Evolutionary conservation across 164 flowering plant genomes (phyloP), one percentile per base, ranked within the genome.

Genomic region (grape (Vitis vinifera)): DNA sequence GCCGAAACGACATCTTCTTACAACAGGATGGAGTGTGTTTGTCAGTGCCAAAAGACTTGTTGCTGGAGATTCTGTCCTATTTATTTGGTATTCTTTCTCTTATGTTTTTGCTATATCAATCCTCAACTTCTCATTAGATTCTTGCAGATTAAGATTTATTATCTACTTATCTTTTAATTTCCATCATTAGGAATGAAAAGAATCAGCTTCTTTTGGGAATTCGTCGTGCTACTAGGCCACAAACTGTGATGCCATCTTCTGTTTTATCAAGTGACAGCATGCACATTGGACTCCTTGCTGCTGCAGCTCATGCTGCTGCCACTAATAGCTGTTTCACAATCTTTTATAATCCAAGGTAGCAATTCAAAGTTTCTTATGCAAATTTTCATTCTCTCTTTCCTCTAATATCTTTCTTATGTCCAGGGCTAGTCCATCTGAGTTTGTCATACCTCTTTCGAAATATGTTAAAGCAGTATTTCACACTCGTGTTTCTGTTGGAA

Each of bases 381-480:
- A 17, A 16, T 69, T 37, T 64, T 57, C 10, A 8, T 63, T 51
- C 9, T 51, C 23, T 9, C 7, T 8, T 57, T 67, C 55, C 66
- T 30, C 67, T 72, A 55, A 75, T 65, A 57, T 65, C 3, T 64
- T 37, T 23, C 30, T 63, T 57, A 17, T 49, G 49, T 74, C 31
- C 87, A 92, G 97, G 84, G 95, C 97, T 51, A 86, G 97, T 77
- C 97, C 95, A 66, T 92, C 92, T 52, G 97, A 92, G 67, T 92
- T 92, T 81, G 97, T 90, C 47, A 90, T 92, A 65, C 88, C 95
- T 23, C 89, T 92, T 16, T 77, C 91, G 27, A 92, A 92, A 71
- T 92, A 87, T 75, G 78, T 80, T 31, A 90, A 92, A 80, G 95
- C 97, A 17, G 92, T 87, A 17, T 88, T 69, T 77, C 97, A 92